phyloP scores from a whole-genome alignment of 371 early-diverging fungal species.

The Mortierella sp. region DNA sequence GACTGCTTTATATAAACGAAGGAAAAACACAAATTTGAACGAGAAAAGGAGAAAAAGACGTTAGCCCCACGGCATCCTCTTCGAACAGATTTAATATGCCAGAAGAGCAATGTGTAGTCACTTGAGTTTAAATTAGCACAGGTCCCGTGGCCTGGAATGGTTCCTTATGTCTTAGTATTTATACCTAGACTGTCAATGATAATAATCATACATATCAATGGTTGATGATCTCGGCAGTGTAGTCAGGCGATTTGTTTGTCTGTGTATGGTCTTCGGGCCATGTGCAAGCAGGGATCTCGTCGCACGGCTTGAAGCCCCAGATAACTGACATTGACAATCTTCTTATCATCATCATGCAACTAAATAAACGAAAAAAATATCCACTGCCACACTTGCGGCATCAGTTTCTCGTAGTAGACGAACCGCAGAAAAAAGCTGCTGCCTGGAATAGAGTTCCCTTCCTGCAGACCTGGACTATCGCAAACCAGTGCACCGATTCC shows the following conservation, averaged over 20 bases:
- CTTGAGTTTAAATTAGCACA: constrained; percentile 21
- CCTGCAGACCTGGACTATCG: too few relatives aligned
- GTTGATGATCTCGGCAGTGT: constrained; percentile 53
- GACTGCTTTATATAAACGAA: too few relatives aligned
- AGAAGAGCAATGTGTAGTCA: constrained; percentile 32
- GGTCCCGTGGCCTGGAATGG: constrained; percentile 39
- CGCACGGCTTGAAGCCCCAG: constrained; percentile 47
- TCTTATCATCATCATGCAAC: not conserved
- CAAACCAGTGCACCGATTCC: too few relatives aligned
- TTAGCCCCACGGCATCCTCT: too few relatives aligned
- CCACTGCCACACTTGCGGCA: too few relatives aligned
- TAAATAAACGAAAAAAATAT: too few relatives aligned
- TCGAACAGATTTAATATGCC: too few relatives aligned
- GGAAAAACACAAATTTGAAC: too few relatives aligned
- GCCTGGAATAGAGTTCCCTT: too few relatives aligned
- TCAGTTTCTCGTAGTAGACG: too few relatives aligned
- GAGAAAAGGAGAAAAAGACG: too few relatives aligned
- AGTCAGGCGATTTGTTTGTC: constrained; percentile 20
- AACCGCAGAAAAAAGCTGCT: too few relatives aligned
- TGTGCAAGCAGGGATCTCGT: constrained; percentile 12
- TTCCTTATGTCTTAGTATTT: constrained; percentile 54
- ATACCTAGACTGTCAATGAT: constrained; percentile 56
- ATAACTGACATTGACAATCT: constrained; percentile 53
- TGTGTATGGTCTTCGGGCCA: constrained; percentile 17
- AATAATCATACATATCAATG: constrained; percentile 57